Evolutionary conservation across 139 green algal species (phyloP).

Genomic region (Chlorella sorokiniana): DNA sequence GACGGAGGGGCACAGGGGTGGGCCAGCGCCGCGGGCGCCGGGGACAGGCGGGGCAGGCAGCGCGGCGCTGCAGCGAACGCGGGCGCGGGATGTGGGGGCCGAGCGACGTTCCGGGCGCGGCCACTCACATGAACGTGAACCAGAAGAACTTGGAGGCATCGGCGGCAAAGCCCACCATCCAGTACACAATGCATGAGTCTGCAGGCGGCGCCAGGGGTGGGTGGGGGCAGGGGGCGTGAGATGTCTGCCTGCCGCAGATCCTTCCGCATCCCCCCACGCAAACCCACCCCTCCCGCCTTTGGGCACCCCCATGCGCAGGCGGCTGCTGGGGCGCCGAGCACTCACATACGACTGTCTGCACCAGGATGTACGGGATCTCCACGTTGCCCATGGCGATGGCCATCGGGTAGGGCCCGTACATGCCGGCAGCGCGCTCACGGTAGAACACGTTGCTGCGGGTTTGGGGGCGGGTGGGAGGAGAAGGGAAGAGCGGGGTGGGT

Average conservation of each 20-base stretch:
- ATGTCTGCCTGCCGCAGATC: background rate
- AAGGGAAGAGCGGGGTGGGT: no score
- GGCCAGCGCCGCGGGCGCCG: no score
- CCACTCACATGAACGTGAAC: conserved; percentile 64
- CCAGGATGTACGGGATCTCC: conserved; percentile 50
- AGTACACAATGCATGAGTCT: conserved; percentile 6
- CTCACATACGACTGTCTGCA: conserved; percentile 54
- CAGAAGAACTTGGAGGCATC: conserved; percentile 60
- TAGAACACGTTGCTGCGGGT: conserved; percentile 14
- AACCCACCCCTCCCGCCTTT: no score
- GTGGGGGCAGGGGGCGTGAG: no score
- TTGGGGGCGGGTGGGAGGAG: no score
- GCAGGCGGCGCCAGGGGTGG: background rate
- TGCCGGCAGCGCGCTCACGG: conserved; percentile 44
- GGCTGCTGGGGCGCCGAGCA: no score
- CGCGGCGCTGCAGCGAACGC: no score
- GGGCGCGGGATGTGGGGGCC: no score
- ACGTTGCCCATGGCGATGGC: conserved; percentile 50
- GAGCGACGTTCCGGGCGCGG: no score
- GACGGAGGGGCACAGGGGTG: no score
- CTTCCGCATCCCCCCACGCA: background rate
- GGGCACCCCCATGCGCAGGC: no score
- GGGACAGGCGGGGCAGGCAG: no score
- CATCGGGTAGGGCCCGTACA: conserved; percentile 53
- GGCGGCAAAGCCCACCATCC: conserved; percentile 29